Conservation (phyloP, 2,329 filamentous ascomycete species). For the Cercospora sesami region DNA sequence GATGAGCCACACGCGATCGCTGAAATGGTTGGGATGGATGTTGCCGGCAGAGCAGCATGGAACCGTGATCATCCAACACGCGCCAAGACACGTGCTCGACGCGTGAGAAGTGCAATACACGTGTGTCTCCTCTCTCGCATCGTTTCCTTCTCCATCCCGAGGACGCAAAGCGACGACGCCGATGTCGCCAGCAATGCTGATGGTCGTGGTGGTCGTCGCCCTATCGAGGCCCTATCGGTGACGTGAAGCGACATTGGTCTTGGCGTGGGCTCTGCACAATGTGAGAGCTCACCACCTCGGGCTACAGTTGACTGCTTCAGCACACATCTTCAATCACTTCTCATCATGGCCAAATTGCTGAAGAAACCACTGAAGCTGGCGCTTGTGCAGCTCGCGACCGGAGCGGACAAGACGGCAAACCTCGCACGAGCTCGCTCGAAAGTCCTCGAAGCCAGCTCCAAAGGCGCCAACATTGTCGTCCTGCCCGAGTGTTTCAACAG, state of each 20-base stretch:
- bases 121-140: not conserved
- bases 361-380: conserved; percentile 77
- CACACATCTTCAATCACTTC: not conserved
- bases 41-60: not conserved
- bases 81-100: not conserved
- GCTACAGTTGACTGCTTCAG: too few relatives aligned
- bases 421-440: conserved; percentile 77
- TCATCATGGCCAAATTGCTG: conserved; percentile 58
- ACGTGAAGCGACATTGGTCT: conserved; percentile 4
- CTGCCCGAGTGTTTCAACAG: conserved; percentile 99
- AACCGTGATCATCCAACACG: not conserved
- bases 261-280: not conserved
- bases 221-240: conserved; percentile 14
- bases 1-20: not conserved
- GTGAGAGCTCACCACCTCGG: conserved; percentile 1
- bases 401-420: conserved; percentile 78
- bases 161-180: not conserved
- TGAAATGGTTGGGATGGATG: not conserved
- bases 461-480: conserved; percentile 81
- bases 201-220: not conserved
- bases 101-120: not conserved
- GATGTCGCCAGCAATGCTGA: not conserved
- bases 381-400: conserved; percentile 74
- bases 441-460: conserved; percentile 74
- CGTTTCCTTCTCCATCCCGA: too few relatives aligned